Evolutionary conservation across 352 stramenopile species (phyloP).

Genomic region (Phytophthora tentaculata): DNA sequence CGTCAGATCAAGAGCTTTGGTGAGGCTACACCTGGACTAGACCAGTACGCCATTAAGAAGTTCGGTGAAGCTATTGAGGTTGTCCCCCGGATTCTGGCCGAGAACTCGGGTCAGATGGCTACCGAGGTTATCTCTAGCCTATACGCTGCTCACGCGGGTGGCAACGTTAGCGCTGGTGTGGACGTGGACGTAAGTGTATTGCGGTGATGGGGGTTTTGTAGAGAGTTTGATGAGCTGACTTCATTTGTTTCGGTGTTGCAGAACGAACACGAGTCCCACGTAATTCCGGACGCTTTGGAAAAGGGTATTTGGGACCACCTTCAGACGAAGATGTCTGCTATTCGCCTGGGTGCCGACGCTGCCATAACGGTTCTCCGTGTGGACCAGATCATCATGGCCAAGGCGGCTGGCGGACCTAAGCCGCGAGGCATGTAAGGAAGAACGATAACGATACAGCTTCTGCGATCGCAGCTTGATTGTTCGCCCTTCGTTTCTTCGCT

Average conservation of each 20-base stretch:
- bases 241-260: conserved; percentile 36
- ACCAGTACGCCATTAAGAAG: conserved; percentile 99
- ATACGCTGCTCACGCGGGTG: conserved; percentile 94
- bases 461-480: conserved; percentile 38
- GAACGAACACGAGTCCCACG: conserved; percentile 80
- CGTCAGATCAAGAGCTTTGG: conserved; percentile 95
- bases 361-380: conserved; percentile 99
- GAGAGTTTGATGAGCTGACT: conserved; percentile 18
- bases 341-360: conserved; percentile 97
- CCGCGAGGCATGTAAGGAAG: conserved; percentile 76
- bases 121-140: conserved; percentile 95
- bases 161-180: conserved; percentile 92
- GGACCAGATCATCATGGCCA: conserved; percentile 99
- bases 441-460: conserved; percentile 26
- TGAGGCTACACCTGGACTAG: conserved; percentile 95
- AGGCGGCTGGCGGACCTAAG: conserved; percentile 95
- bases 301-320: conserved; percentile 94
- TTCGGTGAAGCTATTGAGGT: conserved; percentile 99
- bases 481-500: conserved; percentile 44
- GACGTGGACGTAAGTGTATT: conserved; percentile 91
- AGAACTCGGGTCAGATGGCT: conserved; percentile 97
- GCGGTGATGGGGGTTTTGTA: neutral
- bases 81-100: conserved; percentile 96
- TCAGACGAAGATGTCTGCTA: conserved; percentile 96
- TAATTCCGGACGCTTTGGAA: conserved; percentile 77